Base-by-base conservation (phyloP, 352 stramenopile genomes). In the Pseudoperonospora humuli region DNA sequence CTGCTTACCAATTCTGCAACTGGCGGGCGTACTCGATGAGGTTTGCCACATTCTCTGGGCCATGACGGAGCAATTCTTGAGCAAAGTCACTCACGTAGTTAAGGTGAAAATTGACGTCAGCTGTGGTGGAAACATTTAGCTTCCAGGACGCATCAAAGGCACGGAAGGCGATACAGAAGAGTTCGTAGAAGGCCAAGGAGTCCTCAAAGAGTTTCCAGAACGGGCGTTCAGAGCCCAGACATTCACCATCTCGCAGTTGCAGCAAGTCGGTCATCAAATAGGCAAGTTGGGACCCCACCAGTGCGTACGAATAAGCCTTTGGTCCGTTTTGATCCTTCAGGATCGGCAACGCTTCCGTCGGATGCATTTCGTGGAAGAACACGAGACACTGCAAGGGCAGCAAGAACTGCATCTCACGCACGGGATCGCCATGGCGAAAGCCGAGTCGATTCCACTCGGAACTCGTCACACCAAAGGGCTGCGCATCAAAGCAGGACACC, bases 201-300 rank as follows among this genome's bases (percentile, higher is more conserved):
- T 93, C 80, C 39, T 93, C 80, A 57, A 93, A 93, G 1, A 90
- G 58, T 6, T 73, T 75, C 80, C 80, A 93, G 49, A 90, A 93
- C 18, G 78, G 75, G 6, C 78, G 73, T 52, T 89, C 80, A 0
- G 64, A 67, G 7, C 78, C 80, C 13, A 93, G 49, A 40, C 78
- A 93, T 3, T 63, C 69, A 6, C 80, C 80, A 28, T 87, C 76
- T 39, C 67, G 70, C 7, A 93, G 59, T 47, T 93, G 75, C 29
- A 93, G 52, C 44, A 88, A 45, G 19, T 93, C 75, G 0, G 74
- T 59, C 7, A 86, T 44, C 21, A 90, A 40, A 15, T 79, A 82
- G 1, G 63, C 52, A 14, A 93, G 59, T 36, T 75, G 59, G 6
- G 68, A 68, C 3, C 57, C 70, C 0, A 83, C 60, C 9, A 80